Conservation (phyloP, 176 grass and related monocot species). For the Juncus inflexus region DNA sequence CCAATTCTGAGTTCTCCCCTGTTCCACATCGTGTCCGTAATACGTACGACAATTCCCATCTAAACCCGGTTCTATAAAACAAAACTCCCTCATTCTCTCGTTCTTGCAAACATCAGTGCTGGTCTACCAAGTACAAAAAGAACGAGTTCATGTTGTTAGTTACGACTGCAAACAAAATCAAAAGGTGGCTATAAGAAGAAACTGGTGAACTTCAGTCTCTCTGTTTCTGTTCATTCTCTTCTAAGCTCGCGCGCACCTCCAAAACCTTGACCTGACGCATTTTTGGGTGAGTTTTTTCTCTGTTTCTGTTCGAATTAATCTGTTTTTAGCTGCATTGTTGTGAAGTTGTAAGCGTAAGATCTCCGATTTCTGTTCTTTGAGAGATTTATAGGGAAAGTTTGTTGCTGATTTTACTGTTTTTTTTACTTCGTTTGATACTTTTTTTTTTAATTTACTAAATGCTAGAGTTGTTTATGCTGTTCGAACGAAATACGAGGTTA, state of each 20-base stretch:
- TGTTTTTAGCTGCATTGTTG: neutral
- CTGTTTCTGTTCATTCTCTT: neutral
- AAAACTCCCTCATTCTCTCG: neutral
- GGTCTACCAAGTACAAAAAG: neutral
- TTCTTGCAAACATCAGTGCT: neutral
- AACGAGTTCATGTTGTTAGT: neutral
- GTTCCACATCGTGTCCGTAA: constrained; percentile 5
- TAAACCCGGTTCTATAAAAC: neutral
- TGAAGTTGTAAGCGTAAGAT: too few species aligned
- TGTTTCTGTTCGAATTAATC: neutral
- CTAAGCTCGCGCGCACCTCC: neutral
- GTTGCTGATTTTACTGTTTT: too few species aligned
- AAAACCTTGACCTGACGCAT: neutral
- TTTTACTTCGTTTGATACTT: too few species aligned
- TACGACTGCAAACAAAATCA: neutral
- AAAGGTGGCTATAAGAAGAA: constrained; percentile 14
- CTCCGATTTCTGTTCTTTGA: too few species aligned
- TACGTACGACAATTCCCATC: neutral
- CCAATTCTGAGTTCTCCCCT: neutral
- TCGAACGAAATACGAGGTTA: too few species aligned
- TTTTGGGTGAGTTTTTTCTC: constrained; percentile 1
- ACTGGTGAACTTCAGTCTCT: neutral
- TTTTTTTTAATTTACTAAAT: too few species aligned
- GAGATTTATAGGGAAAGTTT: too few species aligned
- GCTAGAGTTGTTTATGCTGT: too few species aligned